Percentiles rank a stretch among this genome's conserved stretches.
Conservation (phyloP, 768 basidiomycete species). For the Chalciporus chontae region DNA sequence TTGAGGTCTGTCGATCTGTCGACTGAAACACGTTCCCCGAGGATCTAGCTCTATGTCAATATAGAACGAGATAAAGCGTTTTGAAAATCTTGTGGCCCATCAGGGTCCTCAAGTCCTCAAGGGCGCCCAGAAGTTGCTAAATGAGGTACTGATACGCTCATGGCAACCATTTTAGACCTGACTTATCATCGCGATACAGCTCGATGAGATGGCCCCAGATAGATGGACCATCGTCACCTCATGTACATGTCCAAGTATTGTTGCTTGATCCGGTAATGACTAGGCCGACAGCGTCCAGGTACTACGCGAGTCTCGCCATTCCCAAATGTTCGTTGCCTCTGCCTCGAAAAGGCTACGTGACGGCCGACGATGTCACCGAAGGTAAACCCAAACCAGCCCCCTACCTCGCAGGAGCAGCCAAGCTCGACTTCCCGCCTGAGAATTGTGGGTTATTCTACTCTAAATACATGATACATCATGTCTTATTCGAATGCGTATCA, state of each 20-base stretch:
- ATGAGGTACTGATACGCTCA: conserved; percentile 38
- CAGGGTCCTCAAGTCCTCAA: conserved; percentile 59
- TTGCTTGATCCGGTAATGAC: background rate
- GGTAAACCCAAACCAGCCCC: conserved; percentile 92
- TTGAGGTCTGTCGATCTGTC: conserved; percentile 45
- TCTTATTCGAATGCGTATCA: conserved; percentile 24
- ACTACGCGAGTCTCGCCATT: conserved; percentile 68
- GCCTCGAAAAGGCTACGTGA: conserved; percentile 62
- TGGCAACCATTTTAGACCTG: background rate
- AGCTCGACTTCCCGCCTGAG: conserved; percentile 48
- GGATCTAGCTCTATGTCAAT: background rate
- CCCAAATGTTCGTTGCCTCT: conserved; percentile 56
- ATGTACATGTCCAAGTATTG: conserved; percentile 32
- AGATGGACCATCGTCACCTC: conserved; percentile 86
- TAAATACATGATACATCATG: background rate
- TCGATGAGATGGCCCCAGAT: conserved; percentile 23
- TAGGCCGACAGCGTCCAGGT: conserved; percentile 56
- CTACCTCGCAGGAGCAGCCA: conserved; percentile 70
- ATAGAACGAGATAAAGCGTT: conserved; percentile 68
- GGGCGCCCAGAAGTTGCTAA: conserved; percentile 57
- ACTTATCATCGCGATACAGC: conserved; percentile 15
- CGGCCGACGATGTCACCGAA: conserved; percentile 56
- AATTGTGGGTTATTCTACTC: conserved; percentile 44
- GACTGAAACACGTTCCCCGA: background rate
- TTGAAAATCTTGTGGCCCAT: conserved; percentile 71